These are phyloP conservation scores for Russula sp. DNA, from an alignment of 768 basidiomycete species.

Conservation along the genomic window DNA sequence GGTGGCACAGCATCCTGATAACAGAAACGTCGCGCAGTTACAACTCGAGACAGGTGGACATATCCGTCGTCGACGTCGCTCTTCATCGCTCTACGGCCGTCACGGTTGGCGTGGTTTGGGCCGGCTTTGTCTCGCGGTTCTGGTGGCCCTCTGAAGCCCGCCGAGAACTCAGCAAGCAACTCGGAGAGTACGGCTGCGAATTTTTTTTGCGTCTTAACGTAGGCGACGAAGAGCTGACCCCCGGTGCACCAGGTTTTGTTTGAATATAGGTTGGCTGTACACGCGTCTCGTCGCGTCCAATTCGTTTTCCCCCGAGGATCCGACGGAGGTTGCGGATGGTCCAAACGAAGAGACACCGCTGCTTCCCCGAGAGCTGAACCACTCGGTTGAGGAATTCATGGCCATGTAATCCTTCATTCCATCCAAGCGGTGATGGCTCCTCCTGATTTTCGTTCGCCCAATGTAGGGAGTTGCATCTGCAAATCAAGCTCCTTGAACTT, in stretches of 20 bases:
- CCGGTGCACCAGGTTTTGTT: constrained; percentile 59
- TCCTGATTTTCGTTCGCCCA: background rate
- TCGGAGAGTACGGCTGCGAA: constrained; percentile 70
- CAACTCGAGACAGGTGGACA: constrained; percentile 62
- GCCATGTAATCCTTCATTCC: constrained; percentile 55
- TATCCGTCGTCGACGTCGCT: constrained; percentile 65
- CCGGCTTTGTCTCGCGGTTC: constrained; percentile 76
- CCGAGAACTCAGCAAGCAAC: constrained; percentile 72
- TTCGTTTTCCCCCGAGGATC: constrained; percentile 55
- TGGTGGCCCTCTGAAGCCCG: constrained; percentile 98
- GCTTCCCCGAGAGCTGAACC: constrained; percentile 40
- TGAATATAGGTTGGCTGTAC: constrained; percentile 94
- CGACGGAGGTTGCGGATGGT: constrained; percentile 26
- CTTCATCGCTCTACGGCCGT: constrained; percentile 76
- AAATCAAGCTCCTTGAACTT: constrained; percentile 82
- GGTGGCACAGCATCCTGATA: constrained; percentile 11
- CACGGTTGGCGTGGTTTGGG: constrained; percentile 83
- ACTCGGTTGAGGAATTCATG: constrained; percentile 83
- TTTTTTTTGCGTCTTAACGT: background rate
- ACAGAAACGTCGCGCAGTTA: constrained; percentile 44
- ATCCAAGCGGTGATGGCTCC: background rate
- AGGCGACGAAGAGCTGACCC: constrained; percentile 16
- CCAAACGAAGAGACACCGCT: constrained; percentile 28
- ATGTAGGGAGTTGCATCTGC: constrained; percentile 87
- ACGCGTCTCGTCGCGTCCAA: constrained; percentile 86